Conservation (phyloP, 805 yeast genomes). For the Martiniozyma abietophila region DNA sequence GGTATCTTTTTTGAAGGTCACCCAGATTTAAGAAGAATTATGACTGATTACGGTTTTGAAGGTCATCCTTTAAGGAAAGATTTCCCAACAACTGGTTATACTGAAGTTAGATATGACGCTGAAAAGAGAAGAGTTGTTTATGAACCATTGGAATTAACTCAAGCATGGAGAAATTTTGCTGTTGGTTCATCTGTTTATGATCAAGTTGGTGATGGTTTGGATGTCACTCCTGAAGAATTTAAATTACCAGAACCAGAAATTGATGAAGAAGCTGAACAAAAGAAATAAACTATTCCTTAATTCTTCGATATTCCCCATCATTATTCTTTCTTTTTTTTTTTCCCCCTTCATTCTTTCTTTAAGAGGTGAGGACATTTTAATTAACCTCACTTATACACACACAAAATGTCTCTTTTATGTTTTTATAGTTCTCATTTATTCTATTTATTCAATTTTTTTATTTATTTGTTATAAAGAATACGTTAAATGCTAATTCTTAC, state of each 20-base stretch:
- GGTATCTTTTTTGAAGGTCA: constrained; percentile 85
- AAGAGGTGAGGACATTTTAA: too few relatives aligned
- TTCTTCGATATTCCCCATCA: not conserved
- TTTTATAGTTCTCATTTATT: too few relatives aligned
- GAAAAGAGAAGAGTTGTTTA: constrained; percentile 85
- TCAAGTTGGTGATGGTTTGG: constrained; percentile 82
- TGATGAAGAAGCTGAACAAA: constrained; percentile 32
- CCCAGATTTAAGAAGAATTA: constrained; percentile 81
- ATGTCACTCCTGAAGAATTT: constrained; percentile 71
- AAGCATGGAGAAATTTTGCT: constrained; percentile 84
- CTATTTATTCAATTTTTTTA: too few relatives aligned
- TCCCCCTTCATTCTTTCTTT: too few relatives aligned
- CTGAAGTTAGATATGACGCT: constrained; percentile 84
- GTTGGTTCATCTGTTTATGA: constrained; percentile 90
- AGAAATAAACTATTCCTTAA: constrained; percentile 18
- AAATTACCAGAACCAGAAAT: constrained; percentile 79
- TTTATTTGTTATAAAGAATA: too few relatives aligned
- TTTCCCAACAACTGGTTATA: constrained; percentile 88
- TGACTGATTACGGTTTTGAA: constrained; percentile 88
- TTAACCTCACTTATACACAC: too few relatives aligned
- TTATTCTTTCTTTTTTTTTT: not conserved
- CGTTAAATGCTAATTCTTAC: too few relatives aligned
- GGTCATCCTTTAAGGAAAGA: constrained; percentile 89
- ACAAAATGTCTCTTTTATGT: too few relatives aligned
- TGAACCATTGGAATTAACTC: constrained; percentile 85